These are phyloP conservation scores for Microcos paniculata DNA, from an alignment of 345 rosid species.

Conservation along the genomic window DNA sequence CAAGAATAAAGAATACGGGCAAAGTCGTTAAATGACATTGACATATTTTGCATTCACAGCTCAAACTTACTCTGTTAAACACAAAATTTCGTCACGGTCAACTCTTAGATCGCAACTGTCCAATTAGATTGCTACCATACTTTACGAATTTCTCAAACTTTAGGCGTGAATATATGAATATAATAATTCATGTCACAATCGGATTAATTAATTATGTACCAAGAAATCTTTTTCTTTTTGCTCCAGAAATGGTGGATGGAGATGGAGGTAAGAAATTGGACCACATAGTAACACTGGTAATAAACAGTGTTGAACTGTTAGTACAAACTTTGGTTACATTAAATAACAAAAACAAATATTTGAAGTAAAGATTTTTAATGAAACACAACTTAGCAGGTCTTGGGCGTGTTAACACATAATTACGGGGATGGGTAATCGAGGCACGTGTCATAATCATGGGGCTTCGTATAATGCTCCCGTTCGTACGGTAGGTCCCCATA, in stretches of 20 bases:
- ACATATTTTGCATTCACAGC: not conserved
- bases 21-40: not conserved
- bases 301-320: too few species aligned
- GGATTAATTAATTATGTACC: not conserved
- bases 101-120: not conserved
- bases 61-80: not conserved
- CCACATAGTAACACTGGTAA: too few species aligned
- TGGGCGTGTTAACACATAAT: not conserved
- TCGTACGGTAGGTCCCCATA: not conserved
- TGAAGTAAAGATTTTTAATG: too few species aligned
- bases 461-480: not conserved
- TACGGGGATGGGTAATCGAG: not conserved
- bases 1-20: too few species aligned
- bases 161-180: not conserved
- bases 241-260: too few species aligned
- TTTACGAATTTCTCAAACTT: not conserved
- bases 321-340: too few species aligned
- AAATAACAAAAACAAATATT: too few species aligned
- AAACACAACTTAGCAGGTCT: not conserved
- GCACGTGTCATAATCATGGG: constrained; percentile 14
- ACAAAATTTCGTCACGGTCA: not conserved
- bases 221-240: too few species aligned
- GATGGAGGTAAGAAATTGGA: too few species aligned
- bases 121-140: not conserved
- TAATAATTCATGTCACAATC: not conserved